Evolutionary conservation across 1,284 basidiomycete genomes (phyloP).

Genomic region (Ceratobasidium sp.): DNA sequence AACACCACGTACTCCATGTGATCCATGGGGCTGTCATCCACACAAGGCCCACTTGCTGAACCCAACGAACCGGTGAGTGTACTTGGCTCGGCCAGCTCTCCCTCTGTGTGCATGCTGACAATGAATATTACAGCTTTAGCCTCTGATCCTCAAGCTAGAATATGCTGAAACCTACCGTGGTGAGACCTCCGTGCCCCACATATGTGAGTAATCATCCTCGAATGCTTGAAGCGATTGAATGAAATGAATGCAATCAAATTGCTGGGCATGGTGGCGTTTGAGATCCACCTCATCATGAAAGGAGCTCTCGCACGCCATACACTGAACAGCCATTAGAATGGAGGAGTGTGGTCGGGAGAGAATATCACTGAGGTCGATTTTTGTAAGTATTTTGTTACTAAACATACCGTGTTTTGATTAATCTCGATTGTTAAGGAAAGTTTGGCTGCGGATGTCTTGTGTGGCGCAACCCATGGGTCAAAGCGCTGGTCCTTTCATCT

Average conservation of each 20-base stretch:
- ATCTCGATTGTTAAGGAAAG: no score
- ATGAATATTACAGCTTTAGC: neutral
- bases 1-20: no score
- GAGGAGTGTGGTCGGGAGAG: neutral
- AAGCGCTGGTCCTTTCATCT: no score
- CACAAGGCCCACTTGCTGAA: no score
- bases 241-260: neutral
- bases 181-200: neutral
- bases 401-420: no score
- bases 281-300: neutral
- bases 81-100: no score
- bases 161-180: neutral
- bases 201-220: neutral
- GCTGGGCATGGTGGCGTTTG: neutral
- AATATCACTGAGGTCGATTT: neutral
- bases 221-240: neutral
- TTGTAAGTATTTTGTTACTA: no score
- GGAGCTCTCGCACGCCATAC: neutral
- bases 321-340: neutral
- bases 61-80: no score
- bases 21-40: no score
- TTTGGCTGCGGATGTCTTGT: no score
- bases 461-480: no score
- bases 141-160: neutral
- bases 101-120: no score